Conservation (phyloP, 495 filamentous ascomycete genomes). For the Chaetomium fimeti region DNA sequence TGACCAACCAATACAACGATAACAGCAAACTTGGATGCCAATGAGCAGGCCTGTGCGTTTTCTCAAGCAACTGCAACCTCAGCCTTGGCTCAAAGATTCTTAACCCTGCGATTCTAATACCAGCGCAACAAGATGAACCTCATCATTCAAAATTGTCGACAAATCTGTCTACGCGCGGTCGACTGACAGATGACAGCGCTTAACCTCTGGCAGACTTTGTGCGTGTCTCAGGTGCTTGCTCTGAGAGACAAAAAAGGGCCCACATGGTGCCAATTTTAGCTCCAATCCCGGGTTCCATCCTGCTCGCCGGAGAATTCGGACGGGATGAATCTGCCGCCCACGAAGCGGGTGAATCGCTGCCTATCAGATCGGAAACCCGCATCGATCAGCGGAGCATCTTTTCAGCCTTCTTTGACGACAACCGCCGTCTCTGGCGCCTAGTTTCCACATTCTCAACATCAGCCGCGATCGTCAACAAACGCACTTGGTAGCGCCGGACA, state of each 20-base stretch:
- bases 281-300: background rate
- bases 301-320: constrained; percentile 10
- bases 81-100: no score
- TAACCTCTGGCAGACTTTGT: no score
- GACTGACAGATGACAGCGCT: no score
- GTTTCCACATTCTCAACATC: background rate
- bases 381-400: constrained; percentile 3
- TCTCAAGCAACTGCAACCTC: no score
- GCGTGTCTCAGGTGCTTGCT: background rate
- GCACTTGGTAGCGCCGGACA: background rate
- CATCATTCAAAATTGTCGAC: no score
- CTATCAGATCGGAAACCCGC: constrained; percentile 1
- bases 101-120: no score
- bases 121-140: no score
- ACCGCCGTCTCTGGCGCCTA: constrained; percentile 8
- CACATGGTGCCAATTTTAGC: constrained; percentile 11
- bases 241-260: background rate
- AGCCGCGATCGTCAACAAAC: background rate
- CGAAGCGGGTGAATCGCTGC: constrained; percentile 11
- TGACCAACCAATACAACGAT: no score
- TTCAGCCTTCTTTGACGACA: background rate
- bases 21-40: no score
- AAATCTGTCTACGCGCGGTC: no score
- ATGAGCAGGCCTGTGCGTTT: no score
- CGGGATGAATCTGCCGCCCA: constrained; percentile 4